phyloP scores from a whole-genome alignment of 2,329 filamentous ascomycete species.

The Aspergillus sp. region DNA sequence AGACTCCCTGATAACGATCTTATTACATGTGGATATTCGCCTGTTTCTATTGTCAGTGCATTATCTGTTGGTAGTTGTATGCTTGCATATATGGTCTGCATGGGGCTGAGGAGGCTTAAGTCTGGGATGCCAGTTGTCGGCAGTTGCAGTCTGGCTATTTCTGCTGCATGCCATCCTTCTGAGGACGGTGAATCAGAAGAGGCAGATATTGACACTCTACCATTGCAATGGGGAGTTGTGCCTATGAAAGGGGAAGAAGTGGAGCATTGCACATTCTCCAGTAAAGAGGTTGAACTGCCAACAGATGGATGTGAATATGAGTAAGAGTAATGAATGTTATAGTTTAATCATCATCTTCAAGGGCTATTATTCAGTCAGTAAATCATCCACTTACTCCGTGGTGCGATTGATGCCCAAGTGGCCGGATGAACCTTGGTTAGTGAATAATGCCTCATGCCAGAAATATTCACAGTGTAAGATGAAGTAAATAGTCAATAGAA shows the following conservation, averaged over 20 bases:
- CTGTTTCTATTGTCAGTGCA: slow-evolving; percentile 6
- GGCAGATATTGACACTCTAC: neutral
- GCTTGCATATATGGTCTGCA: slow-evolving; percentile 6
- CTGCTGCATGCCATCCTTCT: slow-evolving; percentile 24
- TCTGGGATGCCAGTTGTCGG: slow-evolving; percentile 21
- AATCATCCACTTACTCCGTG: too few relatives aligned
- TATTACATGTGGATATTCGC: slow-evolving; percentile 5
- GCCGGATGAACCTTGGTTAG: too few relatives aligned
- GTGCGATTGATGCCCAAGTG: too few relatives aligned
- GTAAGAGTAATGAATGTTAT: too few relatives aligned
- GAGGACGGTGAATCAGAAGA: neutral
- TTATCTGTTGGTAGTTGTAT: slow-evolving; percentile 9
- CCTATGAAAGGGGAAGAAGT: neutral
- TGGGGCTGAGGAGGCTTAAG: slow-evolving; percentile 10
- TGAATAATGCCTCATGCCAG: too few relatives aligned
- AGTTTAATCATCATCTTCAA: too few relatives aligned
- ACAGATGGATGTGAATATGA: neutral
- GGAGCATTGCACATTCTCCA: neutral
- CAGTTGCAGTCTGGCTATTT: slow-evolving; percentile 27
- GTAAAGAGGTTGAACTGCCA: neutral
- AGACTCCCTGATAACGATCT: neutral
- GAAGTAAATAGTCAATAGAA: too few relatives aligned
- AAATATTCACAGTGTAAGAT: too few relatives aligned
- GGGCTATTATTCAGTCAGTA: too few relatives aligned
- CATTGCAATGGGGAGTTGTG: neutral